Conservation (phyloP, 225 moss, liverwort and hornwort species). For the Polytrichum formosum region DNA sequence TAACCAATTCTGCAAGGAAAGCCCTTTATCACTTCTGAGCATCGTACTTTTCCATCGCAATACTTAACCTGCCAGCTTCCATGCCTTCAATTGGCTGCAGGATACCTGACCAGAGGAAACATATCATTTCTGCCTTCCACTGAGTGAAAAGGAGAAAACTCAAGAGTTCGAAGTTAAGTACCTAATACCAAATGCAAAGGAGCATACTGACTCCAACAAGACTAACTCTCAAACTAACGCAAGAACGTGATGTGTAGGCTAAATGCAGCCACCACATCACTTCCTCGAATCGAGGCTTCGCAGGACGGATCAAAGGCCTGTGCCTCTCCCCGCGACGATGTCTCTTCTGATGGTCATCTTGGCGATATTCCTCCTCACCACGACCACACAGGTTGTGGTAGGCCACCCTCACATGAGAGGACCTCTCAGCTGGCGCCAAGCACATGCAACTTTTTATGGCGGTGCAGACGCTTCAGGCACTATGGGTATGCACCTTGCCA, state of each 20-base stretch:
- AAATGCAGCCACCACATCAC: conserved; percentile 24
- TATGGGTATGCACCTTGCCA: conserved; percentile 35
- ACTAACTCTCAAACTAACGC: conserved; percentile 9
- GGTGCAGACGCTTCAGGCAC: conserved; percentile 67
- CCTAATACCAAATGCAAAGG: too few species aligned
- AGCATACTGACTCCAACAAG: too few species aligned
- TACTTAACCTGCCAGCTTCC: too few species aligned
- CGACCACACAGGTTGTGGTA: conserved; percentile 20
- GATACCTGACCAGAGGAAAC: too few species aligned
- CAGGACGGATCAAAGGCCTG: not conserved
- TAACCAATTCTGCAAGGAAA: too few species aligned
- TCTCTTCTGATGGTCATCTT: conserved; percentile 24
- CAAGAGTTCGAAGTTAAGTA: too few species aligned
- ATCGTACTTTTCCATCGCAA: too few species aligned
- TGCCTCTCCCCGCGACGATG: not conserved
- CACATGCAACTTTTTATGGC: conserved; percentile 61
- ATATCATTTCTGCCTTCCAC: too few species aligned
- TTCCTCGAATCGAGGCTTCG: too few species aligned
- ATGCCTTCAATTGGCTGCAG: too few species aligned
- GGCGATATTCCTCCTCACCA: conserved; percentile 26
- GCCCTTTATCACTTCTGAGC: too few species aligned
- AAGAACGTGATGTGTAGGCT: conserved; percentile 17
- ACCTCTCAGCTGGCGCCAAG: conserved; percentile 44
- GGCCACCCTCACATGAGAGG: conserved; percentile 39
- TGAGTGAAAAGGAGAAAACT: too few species aligned